phyloP scores from a whole-genome alignment of 1,139 yeast species.

The Yamadazyma friedrichii region DNA sequence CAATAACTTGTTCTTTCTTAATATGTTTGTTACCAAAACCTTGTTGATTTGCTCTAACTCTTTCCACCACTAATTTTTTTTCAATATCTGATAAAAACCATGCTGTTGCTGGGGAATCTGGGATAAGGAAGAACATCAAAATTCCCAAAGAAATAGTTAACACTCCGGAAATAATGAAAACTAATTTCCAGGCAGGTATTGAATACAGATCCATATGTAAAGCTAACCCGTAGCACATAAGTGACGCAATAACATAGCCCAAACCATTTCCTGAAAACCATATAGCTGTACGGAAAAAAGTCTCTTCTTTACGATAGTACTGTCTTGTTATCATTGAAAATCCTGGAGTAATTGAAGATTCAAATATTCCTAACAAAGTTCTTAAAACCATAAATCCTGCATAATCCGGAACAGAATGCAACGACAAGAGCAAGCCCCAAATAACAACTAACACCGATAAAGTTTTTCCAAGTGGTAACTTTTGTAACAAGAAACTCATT shows the following conservation, averaged over 20 bases:
- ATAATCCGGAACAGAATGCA: conserved; percentile 29
- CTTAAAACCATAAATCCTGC: conserved; percentile 32
- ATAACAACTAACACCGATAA: conserved; percentile 22
- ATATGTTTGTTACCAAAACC: conserved; percentile 57
- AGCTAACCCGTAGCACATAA: conserved; percentile 24
- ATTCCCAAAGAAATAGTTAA: conserved; percentile 28
- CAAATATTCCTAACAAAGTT: conserved; percentile 50
- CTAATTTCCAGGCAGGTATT: conserved; percentile 31
- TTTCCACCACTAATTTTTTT: conserved; percentile 34
- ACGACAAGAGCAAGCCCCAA: conserved; percentile 31
- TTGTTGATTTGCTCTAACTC: conserved; percentile 42
- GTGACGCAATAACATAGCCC: conserved; percentile 26
- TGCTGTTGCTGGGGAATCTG: conserved; percentile 30
- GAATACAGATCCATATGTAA: conserved; percentile 16
- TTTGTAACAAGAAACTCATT: conserved; percentile 39
- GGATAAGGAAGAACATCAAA: conserved; percentile 23
- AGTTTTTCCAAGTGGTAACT: conserved; percentile 30
- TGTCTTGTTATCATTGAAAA: conserved; percentile 48
- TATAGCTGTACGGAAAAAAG: conserved; percentile 22
- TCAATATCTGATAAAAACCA: conserved; percentile 48
- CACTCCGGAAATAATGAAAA: conserved; percentile 30
- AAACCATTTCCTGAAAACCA: conserved; percentile 35
- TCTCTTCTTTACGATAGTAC: conserved; percentile 26
- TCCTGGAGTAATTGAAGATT: conserved; percentile 55
- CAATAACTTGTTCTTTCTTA: conserved; percentile 53